These are phyloP conservation scores for Trichosporon ovoides DNA, from an alignment of 1,284 basidiomycete species.

Conservation along the genomic window DNA sequence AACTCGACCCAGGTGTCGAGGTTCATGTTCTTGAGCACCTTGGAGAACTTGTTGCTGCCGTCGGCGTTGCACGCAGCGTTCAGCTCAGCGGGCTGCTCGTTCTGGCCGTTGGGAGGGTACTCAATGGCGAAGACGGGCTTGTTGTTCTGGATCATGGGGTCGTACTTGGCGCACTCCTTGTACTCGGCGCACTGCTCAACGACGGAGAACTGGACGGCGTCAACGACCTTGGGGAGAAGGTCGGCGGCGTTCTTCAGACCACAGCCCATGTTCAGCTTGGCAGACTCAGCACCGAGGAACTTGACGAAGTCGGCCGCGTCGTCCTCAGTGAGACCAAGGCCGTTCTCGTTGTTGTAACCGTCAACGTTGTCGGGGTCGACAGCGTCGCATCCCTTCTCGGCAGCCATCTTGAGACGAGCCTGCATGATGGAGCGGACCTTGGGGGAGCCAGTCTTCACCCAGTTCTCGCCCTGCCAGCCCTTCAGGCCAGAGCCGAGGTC, in stretches of 20 bases:
- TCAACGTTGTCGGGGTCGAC: slow-evolving; percentile 48
- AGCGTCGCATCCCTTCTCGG: slow-evolving; percentile 41
- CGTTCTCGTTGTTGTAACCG: slow-evolving; percentile 12
- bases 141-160: slow-evolving; percentile 24
- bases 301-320: slow-evolving; percentile 36
- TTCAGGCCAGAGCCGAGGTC: slow-evolving; percentile 8
- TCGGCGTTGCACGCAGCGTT: not conserved
- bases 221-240: not conserved
- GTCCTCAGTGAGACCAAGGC: slow-evolving; percentile 15
- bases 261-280: slow-evolving; percentile 16
- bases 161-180: slow-evolving; percentile 28
- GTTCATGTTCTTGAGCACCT: slow-evolving; percentile 7
- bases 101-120: slow-evolving; percentile 15
- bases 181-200: slow-evolving; percentile 18
- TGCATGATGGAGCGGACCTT: slow-evolving; percentile 7
- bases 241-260: slow-evolving; percentile 41
- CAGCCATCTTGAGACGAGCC: slow-evolving; percentile 30
- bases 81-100: not conserved
- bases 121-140: slow-evolving; percentile 37
- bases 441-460: slow-evolving; percentile 1
- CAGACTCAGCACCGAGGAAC: slow-evolving; percentile 29
- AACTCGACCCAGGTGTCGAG: slow-evolving; percentile 9
- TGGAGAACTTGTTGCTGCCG: slow-evolving; percentile 2
- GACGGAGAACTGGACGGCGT: slow-evolving; percentile 10
- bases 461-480: slow-evolving; percentile 11